Percentiles rank a stretch among this genome's conserved stretches.
These are phyloP conservation scores for Rhinocladiella mackenziei DNA, from an alignment of 2,329 filamentous ascomycete genomes.

Conservation along the genomic window DNA sequence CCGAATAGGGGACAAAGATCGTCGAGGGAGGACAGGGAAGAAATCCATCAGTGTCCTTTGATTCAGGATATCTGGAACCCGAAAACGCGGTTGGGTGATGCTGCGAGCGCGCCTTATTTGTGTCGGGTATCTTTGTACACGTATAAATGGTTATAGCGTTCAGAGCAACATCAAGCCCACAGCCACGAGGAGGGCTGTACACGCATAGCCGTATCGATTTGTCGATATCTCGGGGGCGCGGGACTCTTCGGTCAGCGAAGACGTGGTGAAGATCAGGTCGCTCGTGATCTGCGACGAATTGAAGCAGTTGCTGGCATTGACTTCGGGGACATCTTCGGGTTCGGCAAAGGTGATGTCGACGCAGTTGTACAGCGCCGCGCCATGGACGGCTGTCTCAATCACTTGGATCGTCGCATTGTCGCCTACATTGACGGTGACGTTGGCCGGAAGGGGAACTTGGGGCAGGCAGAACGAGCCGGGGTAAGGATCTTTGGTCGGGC, in stretches of 20 bases:
- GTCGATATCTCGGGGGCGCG: slow-evolving; percentile 5
- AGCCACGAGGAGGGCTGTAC: slow-evolving; percentile 11
- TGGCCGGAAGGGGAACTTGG: slow-evolving; percentile 76
- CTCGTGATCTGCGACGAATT: slow-evolving; percentile 77
- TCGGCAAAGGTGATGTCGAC: slow-evolving; percentile 91
- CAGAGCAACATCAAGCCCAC: slow-evolving; percentile 13
- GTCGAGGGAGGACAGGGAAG: no score
- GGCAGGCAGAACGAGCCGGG: slow-evolving; percentile 84
- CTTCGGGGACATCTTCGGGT: slow-evolving; percentile 67
- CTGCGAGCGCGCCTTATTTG: no score
- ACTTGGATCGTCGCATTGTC: slow-evolving; percentile 88
- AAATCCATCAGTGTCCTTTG: no score
- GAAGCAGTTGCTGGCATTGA: slow-evolving; percentile 81
- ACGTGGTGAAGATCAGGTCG: slow-evolving; percentile 62
- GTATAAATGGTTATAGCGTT: no score
- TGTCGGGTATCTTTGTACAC: no score
- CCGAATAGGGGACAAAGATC: no score
- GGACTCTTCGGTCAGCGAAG: slow-evolving; percentile 10
- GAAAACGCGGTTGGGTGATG: no score
- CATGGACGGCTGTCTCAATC: slow-evolving; percentile 77
- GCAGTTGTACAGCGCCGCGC: slow-evolving; percentile 79
- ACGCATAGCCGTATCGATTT: slow-evolving; percentile 16
- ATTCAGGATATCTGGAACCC: no score
- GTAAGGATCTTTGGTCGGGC: slow-evolving; percentile 78
- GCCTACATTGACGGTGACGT: slow-evolving; percentile 68